Conservation (phyloP, 306 rosid species). For the Trichosanthes cucumerina region DNA sequence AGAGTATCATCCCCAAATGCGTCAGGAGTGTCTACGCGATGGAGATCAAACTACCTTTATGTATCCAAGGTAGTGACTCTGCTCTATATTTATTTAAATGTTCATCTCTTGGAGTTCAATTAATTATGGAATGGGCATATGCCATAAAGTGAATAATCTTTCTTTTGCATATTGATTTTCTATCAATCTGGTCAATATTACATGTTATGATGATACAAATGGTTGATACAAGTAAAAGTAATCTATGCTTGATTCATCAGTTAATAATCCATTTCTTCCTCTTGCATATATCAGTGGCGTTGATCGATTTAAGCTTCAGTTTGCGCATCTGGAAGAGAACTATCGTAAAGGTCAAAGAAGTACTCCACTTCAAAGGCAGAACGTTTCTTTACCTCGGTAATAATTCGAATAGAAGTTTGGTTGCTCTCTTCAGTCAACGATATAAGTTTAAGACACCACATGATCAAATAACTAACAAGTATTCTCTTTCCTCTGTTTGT, state of each 20-base stretch:
- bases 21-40: constrained; percentile 61
- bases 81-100: neutral
- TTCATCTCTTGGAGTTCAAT: neutral
- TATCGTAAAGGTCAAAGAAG: constrained; percentile 60
- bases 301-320: constrained; percentile 91
- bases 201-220: neutral
- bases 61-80: constrained; percentile 60
- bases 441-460: neutral
- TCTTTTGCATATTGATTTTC: neutral
- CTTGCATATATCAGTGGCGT: constrained; percentile 59
- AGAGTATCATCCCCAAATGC: constrained; percentile 99
- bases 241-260: neutral
- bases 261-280: constrained; percentile 7
- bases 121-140: neutral
- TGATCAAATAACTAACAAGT: neutral
- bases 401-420: neutral
- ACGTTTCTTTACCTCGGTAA: constrained; percentile 87
- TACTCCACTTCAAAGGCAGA: constrained; percentile 76
- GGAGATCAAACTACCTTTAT: constrained; percentile 92
- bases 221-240: neutral
- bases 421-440: neutral
- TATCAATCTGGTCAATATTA: neutral
- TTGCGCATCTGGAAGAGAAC: constrained; percentile 92
- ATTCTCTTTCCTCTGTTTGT: neutral
- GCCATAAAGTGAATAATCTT: neutral